Percentiles rank a stretch among this genome's conserved stretches.
Conservation (phyloP, 441 rosid genomes). For the Breynia disticha region DNA sequence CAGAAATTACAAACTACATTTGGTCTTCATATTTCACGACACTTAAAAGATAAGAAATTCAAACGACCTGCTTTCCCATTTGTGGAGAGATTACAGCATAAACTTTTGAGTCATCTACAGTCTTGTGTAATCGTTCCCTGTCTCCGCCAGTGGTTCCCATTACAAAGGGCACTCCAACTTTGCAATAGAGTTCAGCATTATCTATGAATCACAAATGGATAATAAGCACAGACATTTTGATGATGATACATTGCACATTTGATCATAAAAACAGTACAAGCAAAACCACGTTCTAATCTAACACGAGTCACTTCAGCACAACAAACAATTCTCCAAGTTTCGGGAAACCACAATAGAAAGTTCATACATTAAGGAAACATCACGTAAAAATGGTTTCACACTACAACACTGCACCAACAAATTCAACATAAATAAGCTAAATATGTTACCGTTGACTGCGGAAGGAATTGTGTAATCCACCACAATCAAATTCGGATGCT, state of each 20-base stretch:
- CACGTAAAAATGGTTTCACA: not conserved
- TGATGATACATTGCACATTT: too few relatives aligned
- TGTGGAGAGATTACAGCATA: constrained; percentile 85
- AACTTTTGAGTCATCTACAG: constrained; percentile 44
- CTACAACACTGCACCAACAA: too few relatives aligned
- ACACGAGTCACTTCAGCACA: too few relatives aligned
- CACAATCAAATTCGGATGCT: constrained; percentile 58
- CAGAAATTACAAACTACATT: constrained; percentile 2
- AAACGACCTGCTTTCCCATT: constrained; percentile 72
- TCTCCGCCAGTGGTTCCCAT: constrained; percentile 93
- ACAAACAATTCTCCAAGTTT: not conserved
- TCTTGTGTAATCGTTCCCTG: constrained; percentile 42
- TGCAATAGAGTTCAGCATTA: constrained; percentile 64
- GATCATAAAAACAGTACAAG: too few relatives aligned
- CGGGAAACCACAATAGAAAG: not conserved
- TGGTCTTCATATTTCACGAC: not conserved
- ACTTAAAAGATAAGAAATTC: constrained; percentile 1
- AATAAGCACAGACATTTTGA: not conserved
- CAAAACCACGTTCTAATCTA: too few relatives aligned
- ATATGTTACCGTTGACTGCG: constrained; percentile 64
- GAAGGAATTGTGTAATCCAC: constrained; percentile 79
- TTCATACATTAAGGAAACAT: not conserved
- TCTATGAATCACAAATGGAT: constrained; percentile 25
- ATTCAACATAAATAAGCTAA: not conserved
- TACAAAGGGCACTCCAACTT: constrained; percentile 84